A percentile compares a stretch with the other conserved stretches of the same genome.
Conservation (phyloP, 371 early-diverging fungal genomes). For the Actinomortierella ambigua region DNA sequence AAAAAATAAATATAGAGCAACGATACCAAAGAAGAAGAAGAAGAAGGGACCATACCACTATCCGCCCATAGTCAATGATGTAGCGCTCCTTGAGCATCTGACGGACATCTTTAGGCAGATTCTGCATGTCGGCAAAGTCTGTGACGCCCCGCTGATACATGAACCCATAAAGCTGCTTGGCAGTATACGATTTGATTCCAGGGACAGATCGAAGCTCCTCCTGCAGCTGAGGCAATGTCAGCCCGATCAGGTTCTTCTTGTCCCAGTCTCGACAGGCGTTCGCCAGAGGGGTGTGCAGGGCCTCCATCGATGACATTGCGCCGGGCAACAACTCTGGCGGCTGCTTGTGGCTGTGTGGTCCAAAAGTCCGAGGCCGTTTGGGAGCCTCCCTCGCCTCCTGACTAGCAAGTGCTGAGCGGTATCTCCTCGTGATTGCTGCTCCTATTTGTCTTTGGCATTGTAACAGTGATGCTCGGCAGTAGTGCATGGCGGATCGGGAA, state of each 20-base stretch:
- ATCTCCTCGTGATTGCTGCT: no score
- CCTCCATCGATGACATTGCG: neutral
- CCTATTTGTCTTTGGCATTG: no score
- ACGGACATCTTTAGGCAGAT: conserved; percentile 59
- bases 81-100: conserved; percentile 54
- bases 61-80: conserved; percentile 63
- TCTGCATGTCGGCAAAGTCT: conserved; percentile 68
- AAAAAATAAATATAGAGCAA: neutral
- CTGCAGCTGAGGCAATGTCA: conserved; percentile 48
- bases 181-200: conserved; percentile 54
- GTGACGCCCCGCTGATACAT: conserved; percentile 64
- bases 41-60: conserved; percentile 50
- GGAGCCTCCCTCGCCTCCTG: no score
- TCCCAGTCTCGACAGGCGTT: conserved; percentile 30
- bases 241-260: conserved; percentile 58
- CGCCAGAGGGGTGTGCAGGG: neutral
- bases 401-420: no score
- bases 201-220: conserved; percentile 42
- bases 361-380: conserved; percentile 31
- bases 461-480: no score
- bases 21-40: neutral
- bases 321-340: conserved; percentile 6
- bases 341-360: conserved; percentile 34
- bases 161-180: conserved; percentile 68
- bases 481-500: no score